Percentiles rank a stretch among this genome's conserved stretches.
phyloP scores from a whole-genome alignment of 768 basidiomycete genomes.

The Cytidiella melzeri region DNA sequence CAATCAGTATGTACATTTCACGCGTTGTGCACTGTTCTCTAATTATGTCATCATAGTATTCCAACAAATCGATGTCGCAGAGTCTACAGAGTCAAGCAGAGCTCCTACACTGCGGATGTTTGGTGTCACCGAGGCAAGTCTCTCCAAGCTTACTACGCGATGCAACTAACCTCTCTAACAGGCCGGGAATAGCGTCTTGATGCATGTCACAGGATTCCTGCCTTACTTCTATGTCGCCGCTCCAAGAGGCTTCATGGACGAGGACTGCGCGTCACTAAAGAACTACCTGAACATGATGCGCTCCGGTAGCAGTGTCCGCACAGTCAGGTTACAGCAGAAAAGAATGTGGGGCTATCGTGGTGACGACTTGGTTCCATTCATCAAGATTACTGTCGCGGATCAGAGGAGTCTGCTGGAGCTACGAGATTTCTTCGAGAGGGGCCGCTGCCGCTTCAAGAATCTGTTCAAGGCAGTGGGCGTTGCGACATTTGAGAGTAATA shows the following conservation, averaged over 20 bases:
- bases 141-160: neutral
- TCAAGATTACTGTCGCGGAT: constrained; percentile 75
- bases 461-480: constrained; percentile 40
- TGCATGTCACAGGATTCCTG: constrained; percentile 71
- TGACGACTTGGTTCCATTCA: constrained; percentile 70
- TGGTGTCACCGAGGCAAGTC: constrained; percentile 78
- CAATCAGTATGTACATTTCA: constrained; percentile 47
- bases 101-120: constrained; percentile 62
- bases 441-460: constrained; percentile 43
- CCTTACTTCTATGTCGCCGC: constrained; percentile 93
- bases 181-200: constrained; percentile 86
- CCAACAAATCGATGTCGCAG: constrained; percentile 94
- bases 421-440: constrained; percentile 71
- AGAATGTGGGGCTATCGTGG: constrained; percentile 87
- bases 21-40: neutral
- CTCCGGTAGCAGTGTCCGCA: constrained; percentile 36
- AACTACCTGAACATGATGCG: constrained; percentile 44
- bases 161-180: constrained; percentile 23
- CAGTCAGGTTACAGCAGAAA: constrained; percentile 54
- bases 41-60: constrained; percentile 50
- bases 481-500: constrained; percentile 90
- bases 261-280: constrained; percentile 61
- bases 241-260: constrained; percentile 73
- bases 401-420: constrained; percentile 80
- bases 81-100: constrained; percentile 40